Base-by-base conservation (phyloP, 2,329 filamentous ascomycete species). In the Dactylellina leptospora region DNA sequence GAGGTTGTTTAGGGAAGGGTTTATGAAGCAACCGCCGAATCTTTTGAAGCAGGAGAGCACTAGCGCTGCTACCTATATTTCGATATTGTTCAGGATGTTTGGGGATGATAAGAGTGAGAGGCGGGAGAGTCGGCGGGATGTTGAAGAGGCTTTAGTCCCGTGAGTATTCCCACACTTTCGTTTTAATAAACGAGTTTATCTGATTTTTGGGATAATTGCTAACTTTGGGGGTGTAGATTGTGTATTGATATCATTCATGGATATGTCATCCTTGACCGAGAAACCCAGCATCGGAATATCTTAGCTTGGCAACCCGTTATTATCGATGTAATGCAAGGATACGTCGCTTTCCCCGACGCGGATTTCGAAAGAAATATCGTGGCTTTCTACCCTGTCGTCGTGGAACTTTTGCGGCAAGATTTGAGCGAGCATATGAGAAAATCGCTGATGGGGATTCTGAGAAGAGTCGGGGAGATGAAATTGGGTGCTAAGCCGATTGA, bases 11-110 rank as follows among this genome's bases (percentile, higher is more conserved):
- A 86, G 92, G 54, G 95, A 99, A 79, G 95, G 96, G 0, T 99
- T 99, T 84, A 99, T 99, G 95, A 96, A 96, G 81, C 95, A 99
- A 79, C 93, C 95, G 13, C 95, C 95, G 1, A 99, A 99, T 77
- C 84, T 99, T 10, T 85, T 99, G 27, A 99, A 99, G 82, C 95
- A 99, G 79, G 95, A 99, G 81, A 91, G 87, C 73, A 93, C 95
- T 40, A 91, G 90, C 61, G 95, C 95, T 0, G 91, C 91, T 1
- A 97, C 96, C 1, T 99, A 99, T 79, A 92, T 99, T 33, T 90
- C 90, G 73, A 99, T 99, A 75, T 83, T 99, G 25, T 92, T 99
- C 81, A 86, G 95, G 53, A 99, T 99, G 95, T 99, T 96, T 80
- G 90, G 91, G 50, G 95, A 99, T 78, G 89, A 90, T 72, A 87